Conservation (phyloP, 2,329 filamentous ascomycete species). For the Aspergillus melleus region DNA sequence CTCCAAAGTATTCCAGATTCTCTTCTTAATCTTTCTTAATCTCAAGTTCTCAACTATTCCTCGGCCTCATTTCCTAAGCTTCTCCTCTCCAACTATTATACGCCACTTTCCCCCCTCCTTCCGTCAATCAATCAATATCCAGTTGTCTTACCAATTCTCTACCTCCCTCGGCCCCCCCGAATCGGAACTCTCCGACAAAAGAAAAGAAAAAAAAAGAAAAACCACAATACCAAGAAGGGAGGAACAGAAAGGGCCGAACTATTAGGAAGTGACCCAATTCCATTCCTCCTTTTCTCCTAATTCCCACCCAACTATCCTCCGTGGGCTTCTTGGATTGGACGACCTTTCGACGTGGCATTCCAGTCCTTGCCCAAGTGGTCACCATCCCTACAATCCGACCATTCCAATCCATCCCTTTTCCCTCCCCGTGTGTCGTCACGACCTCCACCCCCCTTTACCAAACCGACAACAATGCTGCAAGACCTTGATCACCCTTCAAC, state of each 20-base stretch:
- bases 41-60: no score
- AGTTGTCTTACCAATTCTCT: no score
- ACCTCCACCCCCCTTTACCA: neutral
- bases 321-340: conserved; percentile 14
- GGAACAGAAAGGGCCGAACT: neutral
- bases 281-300: conserved; percentile 18
- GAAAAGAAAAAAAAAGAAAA: neutral
- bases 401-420: conserved; percentile 16
- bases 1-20: neutral
- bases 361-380: conserved; percentile 24
- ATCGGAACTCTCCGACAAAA: neutral
- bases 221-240: neutral
- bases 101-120: neutral
- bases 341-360: conserved; percentile 34
- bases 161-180: neutral
- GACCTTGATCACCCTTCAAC: conserved; percentile 19
- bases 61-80: no score
- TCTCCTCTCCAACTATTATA: neutral
- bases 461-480: conserved; percentile 19
- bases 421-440: conserved; percentile 15
- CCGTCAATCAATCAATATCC: neutral
- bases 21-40: no score
- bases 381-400: conserved; percentile 14
- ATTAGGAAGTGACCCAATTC: neutral
- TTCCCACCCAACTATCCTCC: conserved; percentile 11